Evolutionary conservation across 768 basidiomycete genomes (phyloP).

Genomic region (Termitomyces sp.): DNA sequence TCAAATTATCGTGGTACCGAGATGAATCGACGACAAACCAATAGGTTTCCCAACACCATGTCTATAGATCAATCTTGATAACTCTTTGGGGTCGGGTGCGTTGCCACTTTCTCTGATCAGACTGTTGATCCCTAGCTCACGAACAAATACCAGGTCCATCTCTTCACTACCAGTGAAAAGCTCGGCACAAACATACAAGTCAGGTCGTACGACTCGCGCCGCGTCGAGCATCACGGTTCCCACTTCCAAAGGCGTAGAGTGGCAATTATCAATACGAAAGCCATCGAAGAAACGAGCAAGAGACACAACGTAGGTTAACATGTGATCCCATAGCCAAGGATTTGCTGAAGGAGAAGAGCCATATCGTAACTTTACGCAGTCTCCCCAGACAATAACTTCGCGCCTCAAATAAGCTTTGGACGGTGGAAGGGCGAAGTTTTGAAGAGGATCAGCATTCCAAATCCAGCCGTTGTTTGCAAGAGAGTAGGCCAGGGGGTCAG

Average conservation of each 20-base stretch:
- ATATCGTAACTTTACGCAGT: slow-evolving; percentile 97
- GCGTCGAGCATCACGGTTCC: slow-evolving; percentile 93
- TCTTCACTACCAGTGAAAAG: slow-evolving; percentile 95
- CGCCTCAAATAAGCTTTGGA: slow-evolving; percentile 95
- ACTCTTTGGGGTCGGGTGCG: slow-evolving; percentile 82
- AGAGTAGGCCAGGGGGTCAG: slow-evolving; percentile 58
- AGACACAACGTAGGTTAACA: slow-evolving; percentile 75
- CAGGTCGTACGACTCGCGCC: slow-evolving; percentile 81
- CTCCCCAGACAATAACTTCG: slow-evolving; percentile 96
- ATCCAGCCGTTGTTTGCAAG: slow-evolving; percentile 99
- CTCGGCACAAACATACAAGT: slow-evolving; percentile 96
- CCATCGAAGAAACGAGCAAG: slow-evolving; percentile 88
- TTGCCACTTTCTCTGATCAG: slow-evolving; percentile 95
- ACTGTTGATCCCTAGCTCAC: slow-evolving; percentile 88
- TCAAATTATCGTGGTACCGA: background rate
- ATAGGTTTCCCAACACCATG: slow-evolving; percentile 93
- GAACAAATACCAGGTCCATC: slow-evolving; percentile 89
- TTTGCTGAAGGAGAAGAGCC: slow-evolving; percentile 75
- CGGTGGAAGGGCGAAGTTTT: slow-evolving; percentile 87
- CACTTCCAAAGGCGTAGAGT: slow-evolving; percentile 95
- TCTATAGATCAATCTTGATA: slow-evolving; percentile 82
- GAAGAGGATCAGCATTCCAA: slow-evolving; percentile 91
- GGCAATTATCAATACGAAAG: slow-evolving; percentile 97
- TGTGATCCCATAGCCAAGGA: slow-evolving; percentile 93
- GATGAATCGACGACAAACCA: slow-evolving; percentile 38